Evolutionary conservation across 1,139 yeast species (phyloP).

Genomic region (Diutina pseudorugosa): DNA sequence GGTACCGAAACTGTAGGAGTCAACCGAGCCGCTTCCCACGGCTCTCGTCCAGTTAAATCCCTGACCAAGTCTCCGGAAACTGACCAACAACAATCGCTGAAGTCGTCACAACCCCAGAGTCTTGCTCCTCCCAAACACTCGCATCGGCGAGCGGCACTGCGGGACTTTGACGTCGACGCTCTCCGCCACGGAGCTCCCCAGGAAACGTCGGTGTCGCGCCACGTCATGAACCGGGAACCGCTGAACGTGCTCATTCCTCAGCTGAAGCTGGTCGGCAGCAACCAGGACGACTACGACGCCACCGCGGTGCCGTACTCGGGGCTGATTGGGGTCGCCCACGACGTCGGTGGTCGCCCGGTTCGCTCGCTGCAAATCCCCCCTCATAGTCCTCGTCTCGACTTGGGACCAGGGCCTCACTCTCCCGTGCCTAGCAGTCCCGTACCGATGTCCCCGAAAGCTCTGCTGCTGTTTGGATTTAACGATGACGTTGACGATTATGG

Average conservation of each 20-base stretch:
- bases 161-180: conserved; percentile 3
- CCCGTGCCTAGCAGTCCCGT: conserved; percentile 1
- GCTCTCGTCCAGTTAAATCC: not conserved
- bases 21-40: not conserved
- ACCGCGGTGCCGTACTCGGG: not conserved
- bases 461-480: not conserved
- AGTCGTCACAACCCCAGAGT: not conserved
- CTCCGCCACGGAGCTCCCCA: not conserved
- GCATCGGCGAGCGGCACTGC: not conserved
- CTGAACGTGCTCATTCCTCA: conserved; percentile 1
- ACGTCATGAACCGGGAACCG: conserved; percentile 2
- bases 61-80: too few species aligned
- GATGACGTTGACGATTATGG: not conserved
- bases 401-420: not conserved
- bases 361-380: not conserved
- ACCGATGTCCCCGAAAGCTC: not conserved
- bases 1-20: not conserved
- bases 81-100: not conserved
- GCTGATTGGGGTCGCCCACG: not conserved
- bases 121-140: conserved; percentile 1
- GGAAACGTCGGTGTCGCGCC: not conserved
- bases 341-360: not conserved
- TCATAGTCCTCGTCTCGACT: not conserved
- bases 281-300: not conserved
- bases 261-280: not conserved